phyloP scores from a whole-genome alignment of 352 stramenopile species.

The Phytophthora uliginosa region DNA sequence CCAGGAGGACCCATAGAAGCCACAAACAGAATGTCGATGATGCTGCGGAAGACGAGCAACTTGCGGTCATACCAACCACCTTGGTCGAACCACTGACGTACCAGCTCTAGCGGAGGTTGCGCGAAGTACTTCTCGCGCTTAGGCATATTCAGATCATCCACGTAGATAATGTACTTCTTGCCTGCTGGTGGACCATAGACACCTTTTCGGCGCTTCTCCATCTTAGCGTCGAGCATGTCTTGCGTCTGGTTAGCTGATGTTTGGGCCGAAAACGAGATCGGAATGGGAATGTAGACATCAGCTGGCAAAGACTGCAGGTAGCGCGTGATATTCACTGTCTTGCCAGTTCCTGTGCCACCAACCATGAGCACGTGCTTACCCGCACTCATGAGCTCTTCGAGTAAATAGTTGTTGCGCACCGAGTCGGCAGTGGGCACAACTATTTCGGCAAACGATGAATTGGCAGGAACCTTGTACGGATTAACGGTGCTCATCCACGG shows the following conservation, averaged over 20 bases:
- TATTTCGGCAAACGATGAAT: conserved; percentile 91
- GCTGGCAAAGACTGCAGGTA: conserved; percentile 90
- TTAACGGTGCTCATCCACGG: conserved; percentile 95
- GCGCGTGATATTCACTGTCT: conserved; percentile 95
- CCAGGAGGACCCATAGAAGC: conserved; percentile 94
- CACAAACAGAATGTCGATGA: conserved; percentile 92
- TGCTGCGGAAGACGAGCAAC: conserved; percentile 90
- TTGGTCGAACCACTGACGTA: conserved; percentile 96
- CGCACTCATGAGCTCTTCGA: conserved; percentile 85
- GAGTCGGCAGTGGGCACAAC: conserved; percentile 96
- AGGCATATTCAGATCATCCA: conserved; percentile 98
- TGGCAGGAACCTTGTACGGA: conserved; percentile 75
- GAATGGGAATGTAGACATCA: conserved; percentile 92
- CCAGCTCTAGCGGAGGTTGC: conserved; percentile 95
- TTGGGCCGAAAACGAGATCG: conserved; percentile 94
- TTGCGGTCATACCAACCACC: conserved; percentile 96
- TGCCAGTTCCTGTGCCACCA: conserved; percentile 95
- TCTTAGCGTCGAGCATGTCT: conserved; percentile 93
- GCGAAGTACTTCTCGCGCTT: conserved; percentile 96
- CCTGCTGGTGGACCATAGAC: conserved; percentile 93
- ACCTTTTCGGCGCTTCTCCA: conserved; percentile 94
- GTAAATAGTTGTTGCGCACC: conserved; percentile 94
- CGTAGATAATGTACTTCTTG: conserved; percentile 96
- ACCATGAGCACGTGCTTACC: conserved; percentile 97
- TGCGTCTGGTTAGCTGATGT: conserved; percentile 95